Evolutionary conservation across 1,284 basidiomycete species (phyloP).

Genomic region (Wolfiporia cocos): DNA sequence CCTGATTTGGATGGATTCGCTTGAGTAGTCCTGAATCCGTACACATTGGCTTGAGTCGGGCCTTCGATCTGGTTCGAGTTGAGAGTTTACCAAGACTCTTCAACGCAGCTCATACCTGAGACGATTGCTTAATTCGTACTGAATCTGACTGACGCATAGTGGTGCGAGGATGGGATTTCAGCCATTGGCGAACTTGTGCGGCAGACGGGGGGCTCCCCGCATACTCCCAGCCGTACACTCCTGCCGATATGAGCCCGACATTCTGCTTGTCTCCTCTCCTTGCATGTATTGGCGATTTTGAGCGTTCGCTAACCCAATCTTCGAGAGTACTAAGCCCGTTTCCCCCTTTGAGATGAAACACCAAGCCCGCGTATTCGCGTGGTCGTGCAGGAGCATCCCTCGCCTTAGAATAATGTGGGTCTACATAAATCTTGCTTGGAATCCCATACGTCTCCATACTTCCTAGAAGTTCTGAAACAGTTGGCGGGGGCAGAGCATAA

Average conservation of each 20-base stretch:
- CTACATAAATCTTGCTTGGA: slow-evolving; percentile 61
- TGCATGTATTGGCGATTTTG: not conserved
- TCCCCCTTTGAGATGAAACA: slow-evolving; percentile 66
- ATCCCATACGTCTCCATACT: slow-evolving; percentile 49
- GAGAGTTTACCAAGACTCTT: slow-evolving; percentile 22
- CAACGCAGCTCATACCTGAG: slow-evolving; percentile 39
- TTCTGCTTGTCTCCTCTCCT: not conserved
- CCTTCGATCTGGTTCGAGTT: slow-evolving; percentile 56
- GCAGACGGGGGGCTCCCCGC: slow-evolving; percentile 57
- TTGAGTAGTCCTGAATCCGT: slow-evolving; percentile 59
- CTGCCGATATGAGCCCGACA: slow-evolving; percentile 12
- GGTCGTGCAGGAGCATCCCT: slow-evolving; percentile 65
- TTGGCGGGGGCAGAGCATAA: slow-evolving; percentile 54
- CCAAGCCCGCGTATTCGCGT: slow-evolving; percentile 77
- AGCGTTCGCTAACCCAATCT: slow-evolving; percentile 37
- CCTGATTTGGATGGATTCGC: slow-evolving; percentile 32
- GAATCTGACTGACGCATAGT: not conserved
- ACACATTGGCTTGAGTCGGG: slow-evolving; percentile 69
- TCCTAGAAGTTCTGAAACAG: slow-evolving; percentile 40
- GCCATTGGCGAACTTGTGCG: slow-evolving; percentile 46
- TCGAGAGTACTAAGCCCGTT: slow-evolving; percentile 44
- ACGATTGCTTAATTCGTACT: slow-evolving; percentile 28
- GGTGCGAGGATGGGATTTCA: slow-evolving; percentile 27
- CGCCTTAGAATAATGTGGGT: slow-evolving; percentile 76
- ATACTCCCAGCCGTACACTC: slow-evolving; percentile 78